Evolutionary conservation across 2,329 filamentous ascomycete genomes (phyloP), one percentile per base, ranked within the genome.

Genomic region (Aspergillus japonicus): DNA sequence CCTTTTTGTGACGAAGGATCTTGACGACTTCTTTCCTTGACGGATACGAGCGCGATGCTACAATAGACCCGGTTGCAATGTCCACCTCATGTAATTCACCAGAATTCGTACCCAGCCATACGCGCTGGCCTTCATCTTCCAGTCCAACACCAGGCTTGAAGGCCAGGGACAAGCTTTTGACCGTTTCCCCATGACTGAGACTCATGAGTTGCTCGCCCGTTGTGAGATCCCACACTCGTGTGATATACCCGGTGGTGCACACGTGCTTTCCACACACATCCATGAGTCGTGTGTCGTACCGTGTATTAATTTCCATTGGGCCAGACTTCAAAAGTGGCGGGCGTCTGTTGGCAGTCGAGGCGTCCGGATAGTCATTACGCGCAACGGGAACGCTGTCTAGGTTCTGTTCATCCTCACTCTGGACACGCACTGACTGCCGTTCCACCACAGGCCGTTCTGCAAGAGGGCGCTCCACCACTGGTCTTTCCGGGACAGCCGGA

Each of bases 71-170:
- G 0, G 87, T 88, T 2, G 82, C 79, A 57, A 98, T 85, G 72
- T 99, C 93, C 49, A 96, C 84, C 77, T 99, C 95, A 71, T 93
- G 86, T 44, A 99, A 81, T 64, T 99, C 95, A 51, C 95, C 95
- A 6, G 86, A 82, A 66, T 89, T 96, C 48, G 89, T 97, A 7
- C 95, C 95, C 33, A 98, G 85, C 95, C 95, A 99, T 24, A 99
- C 68, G 14, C 87, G 84, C 56, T 85, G 84, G 5, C 92, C 94
- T 75, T 98, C 94, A 50, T 93, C 87, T 60, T 91, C 86, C 1
- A 94, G 84, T 64, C 89, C 86, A 2, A 83, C 81, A 1, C 89
- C 89, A 2, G 94, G 92, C 72, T 96, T 96, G 77, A 99, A 99
- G 0, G 87, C 85, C 5, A 97, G 80, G 2, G 92, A 87, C 1